phyloP scores from a whole-genome alignment of 768 basidiomycete genomes.

The Cystobasidium tubakii region DNA sequence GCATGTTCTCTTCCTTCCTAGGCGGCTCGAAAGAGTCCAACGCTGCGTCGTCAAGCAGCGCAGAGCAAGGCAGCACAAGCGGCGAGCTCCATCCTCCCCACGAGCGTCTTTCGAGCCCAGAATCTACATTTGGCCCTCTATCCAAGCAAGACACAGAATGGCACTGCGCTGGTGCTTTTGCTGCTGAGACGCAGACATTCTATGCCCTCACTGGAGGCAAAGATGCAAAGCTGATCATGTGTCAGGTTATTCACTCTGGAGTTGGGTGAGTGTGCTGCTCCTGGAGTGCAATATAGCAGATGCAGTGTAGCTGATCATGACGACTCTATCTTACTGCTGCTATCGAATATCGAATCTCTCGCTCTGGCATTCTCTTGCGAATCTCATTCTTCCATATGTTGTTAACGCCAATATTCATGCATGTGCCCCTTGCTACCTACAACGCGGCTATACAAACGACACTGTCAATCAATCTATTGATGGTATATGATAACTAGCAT shows the following conservation, averaged over 20 bases:
- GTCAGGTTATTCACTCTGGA: slow-evolving; percentile 55
- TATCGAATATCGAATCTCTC: too few relatives aligned
- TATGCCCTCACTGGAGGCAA: slow-evolving; percentile 63
- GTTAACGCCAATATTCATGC: background rate
- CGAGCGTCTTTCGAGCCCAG: slow-evolving; percentile 23
- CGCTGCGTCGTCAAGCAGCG: background rate
- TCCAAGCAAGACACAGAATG: slow-evolving; percentile 71
- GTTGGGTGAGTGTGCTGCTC: slow-evolving; percentile 64
- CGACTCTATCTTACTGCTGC: background rate
- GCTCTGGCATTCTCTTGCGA: background rate
- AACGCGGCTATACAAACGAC: slow-evolving; percentile 2
- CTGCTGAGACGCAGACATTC: slow-evolving; percentile 82
- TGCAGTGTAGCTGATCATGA: background rate
- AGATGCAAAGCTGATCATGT: slow-evolving; percentile 70
- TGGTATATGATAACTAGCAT: slow-evolving; percentile 55
- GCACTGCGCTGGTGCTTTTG: slow-evolving; percentile 74
- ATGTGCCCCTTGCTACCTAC: slow-evolving; percentile 32
- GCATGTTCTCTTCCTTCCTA: slow-evolving; percentile 19
- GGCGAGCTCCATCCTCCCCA: slow-evolving; percentile 26
- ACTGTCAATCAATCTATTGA: background rate
- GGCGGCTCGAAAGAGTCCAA: slow-evolving; percentile 14
- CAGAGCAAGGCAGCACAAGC: slow-evolving; percentile 1
- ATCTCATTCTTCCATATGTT: background rate
- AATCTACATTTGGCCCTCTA: slow-evolving; percentile 59
- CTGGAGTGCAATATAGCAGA: background rate